These are phyloP conservation scores for Peribolospora kevripleyi DNA, from an alignment of 768 basidiomycete species.

Conservation along the genomic window DNA sequence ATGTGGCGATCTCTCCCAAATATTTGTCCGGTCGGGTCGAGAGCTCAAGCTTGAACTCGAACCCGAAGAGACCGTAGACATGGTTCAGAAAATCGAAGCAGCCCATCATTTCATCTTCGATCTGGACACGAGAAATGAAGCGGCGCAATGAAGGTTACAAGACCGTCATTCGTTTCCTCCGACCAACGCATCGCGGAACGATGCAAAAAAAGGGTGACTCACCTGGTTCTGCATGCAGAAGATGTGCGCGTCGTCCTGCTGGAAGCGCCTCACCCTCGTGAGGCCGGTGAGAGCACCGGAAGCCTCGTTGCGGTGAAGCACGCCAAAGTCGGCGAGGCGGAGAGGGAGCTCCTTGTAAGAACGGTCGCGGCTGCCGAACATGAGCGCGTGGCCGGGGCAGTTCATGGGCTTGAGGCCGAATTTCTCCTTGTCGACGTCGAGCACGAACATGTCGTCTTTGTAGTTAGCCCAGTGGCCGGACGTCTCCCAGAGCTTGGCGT, in stretches of 20 bases:
- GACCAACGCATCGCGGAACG: not conserved
- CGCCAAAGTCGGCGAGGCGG: constrained; percentile 95
- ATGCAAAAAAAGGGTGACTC: not conserved
- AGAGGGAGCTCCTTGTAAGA: constrained; percentile 88
- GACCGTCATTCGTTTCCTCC: not conserved
- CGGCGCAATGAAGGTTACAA: constrained; percentile 6
- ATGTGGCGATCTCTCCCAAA: constrained; percentile 67
- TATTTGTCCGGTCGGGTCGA: constrained; percentile 90
- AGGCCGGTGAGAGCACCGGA: constrained; percentile 79
- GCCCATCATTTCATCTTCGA: constrained; percentile 59
- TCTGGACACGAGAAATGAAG: constrained; percentile 23
- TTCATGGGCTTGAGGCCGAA: constrained; percentile 67
- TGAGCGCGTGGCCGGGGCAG: constrained; percentile 80
- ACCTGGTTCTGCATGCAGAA: constrained; percentile 91
- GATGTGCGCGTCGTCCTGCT: constrained; percentile 95
- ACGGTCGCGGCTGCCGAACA: constrained; percentile 83
- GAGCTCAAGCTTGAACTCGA: constrained; percentile 76
- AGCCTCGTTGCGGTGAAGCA: constrained; percentile 89
- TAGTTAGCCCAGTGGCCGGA: constrained; percentile 98
- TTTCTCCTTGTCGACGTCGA: constrained; percentile 80
- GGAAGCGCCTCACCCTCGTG: constrained; percentile 78
- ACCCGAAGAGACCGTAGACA: constrained; percentile 81
- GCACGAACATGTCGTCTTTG: constrained; percentile 87
- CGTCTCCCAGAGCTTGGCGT: constrained; percentile 88
- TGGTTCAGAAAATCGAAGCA: constrained; percentile 89